Evolutionary conservation across 257 asterid genomes (phyloP), one percentile per base, ranked within the genome.

Genomic region (Gardenia jasminoides): DNA sequence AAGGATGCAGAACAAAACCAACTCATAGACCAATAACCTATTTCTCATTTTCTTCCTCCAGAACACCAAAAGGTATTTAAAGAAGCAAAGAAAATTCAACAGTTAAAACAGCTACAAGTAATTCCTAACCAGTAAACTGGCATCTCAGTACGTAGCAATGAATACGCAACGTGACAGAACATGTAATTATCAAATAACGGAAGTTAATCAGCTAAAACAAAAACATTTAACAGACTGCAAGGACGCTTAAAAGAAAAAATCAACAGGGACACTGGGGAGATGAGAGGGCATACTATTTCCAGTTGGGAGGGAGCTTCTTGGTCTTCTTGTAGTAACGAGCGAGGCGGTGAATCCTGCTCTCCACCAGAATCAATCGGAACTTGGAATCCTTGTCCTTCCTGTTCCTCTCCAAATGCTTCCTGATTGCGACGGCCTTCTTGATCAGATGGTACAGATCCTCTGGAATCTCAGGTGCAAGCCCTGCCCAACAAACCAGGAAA

Each of bases 311-410:
- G 72, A 93, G 98, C 92, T 93, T 93, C 92, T 91, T 93, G 67
- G 97, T 91, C 88, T 93, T 91, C 93, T 93, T 93, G 92, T 91
- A 93, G 88, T 93, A 93, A 17, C 98, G 96, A n/a, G 97, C 98
- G 30, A 93, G 96, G 52, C 97, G 96, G 82, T 93, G 97, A 80
- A 93, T 91, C 90, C 97, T 93, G 87, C 98, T 93, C 89, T 93
- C 97, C 33, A 93, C 98, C 71, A 91, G 89, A 88, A 93, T 93
- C 89, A 91, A 81, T 81, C 98, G 82, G 85, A 93, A 93, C 77
- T 93, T 93, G 24, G 97, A 93, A 77, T 93, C 97, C 81, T 93
- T 91, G 50, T 93, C 97, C 92, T 93, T 93, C 90, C 94, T 89
- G 86, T 91, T 93, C 86, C 98, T 90, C 85, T 93, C 97, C 88